Base-by-base conservation (phyloP, 2,329 filamentous ascomycete species). In the Xenoacremonium recifei region DNA sequence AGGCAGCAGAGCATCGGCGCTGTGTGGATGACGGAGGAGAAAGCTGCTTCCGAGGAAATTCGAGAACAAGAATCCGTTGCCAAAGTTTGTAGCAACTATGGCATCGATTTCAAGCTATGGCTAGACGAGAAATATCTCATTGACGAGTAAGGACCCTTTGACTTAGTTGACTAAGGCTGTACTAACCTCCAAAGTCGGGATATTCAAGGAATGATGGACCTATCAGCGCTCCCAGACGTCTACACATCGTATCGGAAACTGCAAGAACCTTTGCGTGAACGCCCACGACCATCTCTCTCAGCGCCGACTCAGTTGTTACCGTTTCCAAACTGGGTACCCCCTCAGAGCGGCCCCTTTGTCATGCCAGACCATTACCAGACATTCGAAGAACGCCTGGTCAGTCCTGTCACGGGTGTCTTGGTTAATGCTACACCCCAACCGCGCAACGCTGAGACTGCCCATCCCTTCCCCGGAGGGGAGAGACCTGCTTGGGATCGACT, bases 51-150 rank as follows among this genome's bases (percentile, higher is more conserved):
- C 3, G 87, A 92, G 53, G 87, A 92, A 60, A 74, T 76, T 43
- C 62, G 67, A 4, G 85, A 91, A 40, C 82, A 89, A 53, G 63
- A 69, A 17, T 68, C 67, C 1, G 69, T 88, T 2, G 69, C 72
- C 20, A 59, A 67, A 0, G 58, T 79, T 1, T 82, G 85, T 41
- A 64, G 74, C 17, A 60, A 72, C 11, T 64, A 73, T 3, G 71
- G 69, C 1, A 69, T 82, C 4, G 72, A 80, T 2, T 87, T 89
- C 60, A 77, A 78, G 58, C 44, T 82, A 1, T 90, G 82, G 79
- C 63, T 65, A 1, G 87, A 92, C 53, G 87, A 90, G 62, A 92
- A 91, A 60, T 91, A 87, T 53, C 83, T 83, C 45, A 73, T 91
- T 37, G 84, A 91, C 55, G 85, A 91, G 87, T 91, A 69, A 65